These are phyloP conservation scores for Emiliania huxleyi DNA, from an alignment of 78 protist genomes.

Conservation along the genomic window DNA sequence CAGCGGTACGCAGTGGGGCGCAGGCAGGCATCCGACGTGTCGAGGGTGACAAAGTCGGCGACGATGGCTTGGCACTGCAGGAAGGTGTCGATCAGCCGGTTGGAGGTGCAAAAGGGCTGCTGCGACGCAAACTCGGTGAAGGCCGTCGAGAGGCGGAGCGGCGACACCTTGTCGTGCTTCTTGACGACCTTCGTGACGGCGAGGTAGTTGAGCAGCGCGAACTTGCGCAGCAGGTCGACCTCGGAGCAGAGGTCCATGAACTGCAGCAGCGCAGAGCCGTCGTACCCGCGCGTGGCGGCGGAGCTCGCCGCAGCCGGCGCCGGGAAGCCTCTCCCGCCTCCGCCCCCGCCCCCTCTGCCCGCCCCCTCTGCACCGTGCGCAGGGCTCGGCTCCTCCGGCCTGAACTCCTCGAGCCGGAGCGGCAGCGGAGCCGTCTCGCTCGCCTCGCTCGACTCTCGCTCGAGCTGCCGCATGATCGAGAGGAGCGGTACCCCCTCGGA, in stretches of 20 bases:
- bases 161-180: constrained; percentile 5
- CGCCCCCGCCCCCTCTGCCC: too few species aligned
- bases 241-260: neutral
- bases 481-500: neutral
- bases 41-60: neutral
- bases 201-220: neutral
- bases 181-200: neutral
- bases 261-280: neutral
- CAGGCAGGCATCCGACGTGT: neutral
- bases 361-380: too few species aligned
- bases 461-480: neutral
- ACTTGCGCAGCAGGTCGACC: neutral
- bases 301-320: neutral
- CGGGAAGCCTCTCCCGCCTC: too few species aligned
- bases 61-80: neutral
- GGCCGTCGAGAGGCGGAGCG: neutral
- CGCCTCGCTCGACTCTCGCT: neutral
- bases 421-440: neutral
- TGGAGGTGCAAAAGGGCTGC: neutral
- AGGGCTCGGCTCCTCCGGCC: too few species aligned
- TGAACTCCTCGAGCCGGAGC: too few species aligned
- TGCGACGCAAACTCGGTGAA: neutral
- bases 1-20: neutral
- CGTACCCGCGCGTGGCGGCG: neutral
- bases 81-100: neutral